A percentile compares a stretch with the other conserved stretches of the same genome.
Conservation (phyloP, 2,329 filamentous ascomycete species). For the Lachnellula arida region DNA sequence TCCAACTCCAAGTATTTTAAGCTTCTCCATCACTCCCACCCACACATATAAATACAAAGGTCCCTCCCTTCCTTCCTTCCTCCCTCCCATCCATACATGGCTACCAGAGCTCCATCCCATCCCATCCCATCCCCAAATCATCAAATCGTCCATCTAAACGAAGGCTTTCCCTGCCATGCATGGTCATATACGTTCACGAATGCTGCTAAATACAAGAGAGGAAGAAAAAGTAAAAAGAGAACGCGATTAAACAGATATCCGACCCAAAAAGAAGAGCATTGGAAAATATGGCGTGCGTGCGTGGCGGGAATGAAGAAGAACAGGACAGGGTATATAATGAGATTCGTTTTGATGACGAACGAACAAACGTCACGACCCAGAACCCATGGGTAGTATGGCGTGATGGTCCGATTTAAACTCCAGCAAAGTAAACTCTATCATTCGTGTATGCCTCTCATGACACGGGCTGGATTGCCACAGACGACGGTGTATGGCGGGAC, state of each 20-base stretch:
- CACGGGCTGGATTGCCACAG: conserved; percentile 32
- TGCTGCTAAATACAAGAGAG: conserved; percentile 5
- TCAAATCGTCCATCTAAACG: background rate
- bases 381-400: background rate
- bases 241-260: background rate
- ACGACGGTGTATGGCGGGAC: conserved; percentile 33
- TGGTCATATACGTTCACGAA: conserved; percentile 2
- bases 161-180: background rate
- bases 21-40: background rate
- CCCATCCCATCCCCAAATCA: background rate
- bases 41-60: background rate
- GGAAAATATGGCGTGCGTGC: background rate
- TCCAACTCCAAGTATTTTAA: background rate
- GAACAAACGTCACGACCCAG: background rate
- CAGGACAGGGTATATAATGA: conserved; percentile 12
- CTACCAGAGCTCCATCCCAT: conserved; percentile 4
- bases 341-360: background rate
- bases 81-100: background rate
- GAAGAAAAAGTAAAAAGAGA: background rate
- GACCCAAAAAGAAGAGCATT: background rate
- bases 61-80: no score
- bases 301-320: background rate
- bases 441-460: conserved; percentile 28
- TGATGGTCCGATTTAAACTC: background rate
- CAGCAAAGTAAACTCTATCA: conserved; percentile 1